phyloP scores from a whole-genome alignment of 176 grass and related monocot species.

The Carex kokanica region DNA sequence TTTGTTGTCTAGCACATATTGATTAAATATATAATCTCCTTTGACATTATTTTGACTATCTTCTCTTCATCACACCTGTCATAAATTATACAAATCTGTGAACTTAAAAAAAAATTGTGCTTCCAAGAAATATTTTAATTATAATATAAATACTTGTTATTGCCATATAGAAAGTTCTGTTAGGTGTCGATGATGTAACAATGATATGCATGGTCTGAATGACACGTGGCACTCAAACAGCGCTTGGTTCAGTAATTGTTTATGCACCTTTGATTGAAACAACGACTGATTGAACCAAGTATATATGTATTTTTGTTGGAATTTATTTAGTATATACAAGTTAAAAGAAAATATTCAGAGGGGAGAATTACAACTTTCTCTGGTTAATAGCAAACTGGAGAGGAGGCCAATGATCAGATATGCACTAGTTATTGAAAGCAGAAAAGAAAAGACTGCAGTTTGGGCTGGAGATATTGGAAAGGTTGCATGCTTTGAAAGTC shows the following conservation, averaged over 20 bases:
- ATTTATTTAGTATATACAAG: background rate
- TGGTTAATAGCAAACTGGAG: background rate
- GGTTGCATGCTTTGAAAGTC: conserved; percentile 26
- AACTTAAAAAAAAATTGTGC: background rate
- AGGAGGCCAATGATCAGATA: background rate
- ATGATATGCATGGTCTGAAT: background rate
- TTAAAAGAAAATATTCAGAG: background rate
- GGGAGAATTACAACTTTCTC: conserved; percentile 4
- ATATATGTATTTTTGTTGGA: background rate
- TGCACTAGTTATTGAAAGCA: conserved; percentile 13
- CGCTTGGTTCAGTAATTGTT: background rate
- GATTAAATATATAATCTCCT: too few species aligned
- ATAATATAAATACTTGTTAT: background rate
- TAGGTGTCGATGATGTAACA: background rate
- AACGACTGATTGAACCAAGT: background rate
- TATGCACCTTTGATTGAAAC: background rate
- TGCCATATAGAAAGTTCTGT: background rate
- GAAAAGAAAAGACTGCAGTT: conserved; percentile 20
- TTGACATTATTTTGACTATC: background rate
- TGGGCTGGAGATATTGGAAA: conserved; percentile 22
- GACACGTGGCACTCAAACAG: background rate
- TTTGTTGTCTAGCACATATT: background rate
- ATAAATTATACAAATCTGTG: background rate
- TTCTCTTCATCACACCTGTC: background rate
- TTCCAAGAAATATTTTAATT: background rate